Evolutionary conservation across 2,329 filamentous ascomycete species (phyloP).

Genomic region (Fusarium falciforme): DNA sequence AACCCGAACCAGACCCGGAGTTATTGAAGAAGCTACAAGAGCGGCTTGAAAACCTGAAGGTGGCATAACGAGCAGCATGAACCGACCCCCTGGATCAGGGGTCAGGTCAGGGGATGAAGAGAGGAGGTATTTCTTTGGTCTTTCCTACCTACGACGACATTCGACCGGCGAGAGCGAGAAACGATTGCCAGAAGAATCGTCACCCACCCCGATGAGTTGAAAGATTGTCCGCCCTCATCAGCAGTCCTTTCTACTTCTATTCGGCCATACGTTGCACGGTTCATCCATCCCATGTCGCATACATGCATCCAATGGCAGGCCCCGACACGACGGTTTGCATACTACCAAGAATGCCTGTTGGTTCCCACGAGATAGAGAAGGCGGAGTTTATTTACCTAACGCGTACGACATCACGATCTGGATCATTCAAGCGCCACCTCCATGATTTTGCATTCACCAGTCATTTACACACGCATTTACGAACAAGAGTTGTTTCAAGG

Average conservation of each 20-base stretch:
- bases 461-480: conserved; percentile 42
- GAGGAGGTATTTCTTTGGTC: conserved; percentile 38
- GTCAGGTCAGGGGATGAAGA: conserved; percentile 31
- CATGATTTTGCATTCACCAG: conserved; percentile 39
- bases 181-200: conserved; percentile 14
- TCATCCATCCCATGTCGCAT: conserved; percentile 12
- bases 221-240: conserved; percentile 18
- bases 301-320: conserved; percentile 6
- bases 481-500: conserved; percentile 26
- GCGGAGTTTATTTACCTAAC: conserved; percentile 18
- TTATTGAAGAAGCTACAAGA: conserved; percentile 68
- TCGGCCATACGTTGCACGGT: conserved; percentile 32
- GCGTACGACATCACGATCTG: conserved; percentile 41
- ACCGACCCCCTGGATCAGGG: neutral
- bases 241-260: conserved; percentile 33
- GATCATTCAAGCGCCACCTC: conserved; percentile 34
- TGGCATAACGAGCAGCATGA: conserved; percentile 41
- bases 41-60: conserved; percentile 60
- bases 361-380: conserved; percentile 29
- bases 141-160: conserved; percentile 27
- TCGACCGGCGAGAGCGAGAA: conserved; percentile 25
- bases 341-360: conserved; percentile 21
- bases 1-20: conserved; percentile 71
- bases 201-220: conserved; percentile 22
- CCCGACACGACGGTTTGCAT: conserved; percentile 22